A percentile compares a stretch with the other conserved stretches of the same genome.
Evolutionary conservation across 1,284 basidiomycete species (phyloP).

Genomic region (Caloboletus inedulis): DNA sequence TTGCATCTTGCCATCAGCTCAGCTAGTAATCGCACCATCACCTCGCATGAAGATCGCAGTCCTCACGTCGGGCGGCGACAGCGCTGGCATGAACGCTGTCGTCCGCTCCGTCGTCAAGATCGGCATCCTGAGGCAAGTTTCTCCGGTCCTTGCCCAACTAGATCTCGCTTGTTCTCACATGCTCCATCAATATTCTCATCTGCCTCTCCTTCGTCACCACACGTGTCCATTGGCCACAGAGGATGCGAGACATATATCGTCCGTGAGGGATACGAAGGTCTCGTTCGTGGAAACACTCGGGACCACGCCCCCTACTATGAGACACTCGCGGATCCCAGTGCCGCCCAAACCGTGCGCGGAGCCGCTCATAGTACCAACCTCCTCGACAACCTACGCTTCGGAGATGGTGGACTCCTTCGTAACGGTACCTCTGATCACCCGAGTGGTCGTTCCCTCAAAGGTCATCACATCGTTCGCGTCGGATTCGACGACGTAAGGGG

Average conservation of each 20-base stretch:
- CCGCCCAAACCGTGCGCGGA: constrained; percentile 16
- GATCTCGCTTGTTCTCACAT: not conserved
- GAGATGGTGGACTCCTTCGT: constrained; percentile 85
- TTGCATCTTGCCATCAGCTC: not conserved
- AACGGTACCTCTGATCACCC: constrained; percentile 85
- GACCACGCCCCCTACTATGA: constrained; percentile 25
- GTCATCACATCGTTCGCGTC: constrained; percentile 91
- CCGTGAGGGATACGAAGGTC: constrained; percentile 96
- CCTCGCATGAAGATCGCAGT: constrained; percentile 79
- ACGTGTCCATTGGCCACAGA: constrained; percentile 39
- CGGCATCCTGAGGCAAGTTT: constrained; percentile 78
- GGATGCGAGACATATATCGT: constrained; percentile 93
- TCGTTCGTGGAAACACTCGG: constrained; percentile 69
- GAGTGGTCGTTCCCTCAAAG: constrained; percentile 70
- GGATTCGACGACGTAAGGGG: constrained; percentile 98
- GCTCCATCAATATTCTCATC: not conserved
- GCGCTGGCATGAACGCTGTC: constrained; percentile 95
- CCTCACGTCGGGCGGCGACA: constrained; percentile 95
- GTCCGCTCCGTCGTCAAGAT: constrained; percentile 89
- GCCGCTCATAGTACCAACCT: constrained; percentile 39
- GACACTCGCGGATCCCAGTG: constrained; percentile 24
- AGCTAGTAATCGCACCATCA: not conserved
- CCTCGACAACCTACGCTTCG: constrained; percentile 76
- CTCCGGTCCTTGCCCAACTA: not conserved
- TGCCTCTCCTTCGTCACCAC: not conserved